Base-by-base conservation (phyloP, 192 early-diverging fungal species). In the Globomyces pollinis-pini region DNA sequence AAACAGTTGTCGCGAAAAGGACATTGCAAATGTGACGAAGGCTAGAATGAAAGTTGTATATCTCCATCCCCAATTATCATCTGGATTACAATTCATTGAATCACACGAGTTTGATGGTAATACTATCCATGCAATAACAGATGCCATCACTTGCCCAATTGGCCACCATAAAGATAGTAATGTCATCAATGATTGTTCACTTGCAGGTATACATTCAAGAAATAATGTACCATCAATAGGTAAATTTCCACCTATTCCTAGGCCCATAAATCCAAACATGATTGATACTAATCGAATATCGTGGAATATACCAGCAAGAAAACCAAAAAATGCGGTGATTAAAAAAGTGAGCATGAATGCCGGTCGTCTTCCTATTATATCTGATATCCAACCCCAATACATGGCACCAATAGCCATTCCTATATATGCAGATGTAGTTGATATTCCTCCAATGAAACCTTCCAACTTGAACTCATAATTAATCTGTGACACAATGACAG, bases 81-180 rank as follows among this genome's bases (percentile, higher is more conserved):
- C 35, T 36, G 13, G 35, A 13, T 6, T 13, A n/a, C n/a, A n/a
- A n/a, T 44, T 33, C 35, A 35, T 58, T 5, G 32, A 3, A 18
- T 57, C 72, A 42, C 63, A 70, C 36, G 60, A 26, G 43, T 71
- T 79, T 8, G 64, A 64, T 7, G 89, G 89, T 38, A 93, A 38
- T 6, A 91, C 59, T 13, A 74, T 52, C 60, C 85, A 80, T 8
- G 82, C 88, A 0, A 88, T 41, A 1, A 83, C 34, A 0, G 88
- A 86, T 5, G 87, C 67, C 23, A 89, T 52, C 24, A 91, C 82
- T 13, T 88, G 86, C 2, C 89, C 91, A 50, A 88, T 68, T 1
- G 91, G 89, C 50, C 89, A 93, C 43, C 91, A 91, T 8, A 90
- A 73, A 4, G 87, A 89, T 57, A 93, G 75, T 38, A 93, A 76